These are phyloP conservation scores for Trametes versicolor DNA, from an alignment of 1,284 basidiomycete genomes.

Conservation along the genomic window DNA sequence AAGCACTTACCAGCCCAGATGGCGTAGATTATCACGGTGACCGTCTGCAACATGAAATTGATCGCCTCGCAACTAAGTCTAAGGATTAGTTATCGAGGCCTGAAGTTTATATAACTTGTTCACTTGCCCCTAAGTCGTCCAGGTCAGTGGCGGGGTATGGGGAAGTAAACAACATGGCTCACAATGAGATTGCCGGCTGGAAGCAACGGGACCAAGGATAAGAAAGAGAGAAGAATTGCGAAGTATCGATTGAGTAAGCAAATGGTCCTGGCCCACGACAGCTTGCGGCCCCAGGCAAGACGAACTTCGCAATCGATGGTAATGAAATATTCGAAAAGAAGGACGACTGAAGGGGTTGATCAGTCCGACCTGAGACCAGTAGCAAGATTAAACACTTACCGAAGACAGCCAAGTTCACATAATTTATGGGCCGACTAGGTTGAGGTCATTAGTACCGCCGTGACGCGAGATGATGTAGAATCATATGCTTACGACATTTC, in stretches of 20 bases:
- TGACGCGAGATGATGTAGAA: background rate
- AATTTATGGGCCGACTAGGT: slow-evolving; percentile 24
- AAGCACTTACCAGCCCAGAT: slow-evolving; percentile 30
- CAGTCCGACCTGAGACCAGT: too few species aligned
- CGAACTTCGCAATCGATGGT: slow-evolving; percentile 32
- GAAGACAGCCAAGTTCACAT: slow-evolving; percentile 28
- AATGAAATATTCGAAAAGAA: slow-evolving; percentile 27
- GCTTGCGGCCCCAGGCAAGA: slow-evolving; percentile 29
- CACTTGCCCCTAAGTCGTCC: slow-evolving; percentile 18
- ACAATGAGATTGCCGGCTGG: slow-evolving; percentile 17
- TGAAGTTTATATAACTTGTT: background rate
- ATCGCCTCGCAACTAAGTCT: slow-evolving; percentile 12
- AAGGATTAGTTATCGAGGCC: background rate
- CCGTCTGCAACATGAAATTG: slow-evolving; percentile 12
- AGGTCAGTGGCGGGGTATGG: background rate
- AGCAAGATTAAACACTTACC: slow-evolving; percentile 15
- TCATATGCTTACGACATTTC: slow-evolving; percentile 13
- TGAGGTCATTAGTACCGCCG: background rate
- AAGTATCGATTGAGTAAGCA: slow-evolving; percentile 31
- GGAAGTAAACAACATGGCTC: background rate
- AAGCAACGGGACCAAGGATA: slow-evolving; percentile 27
- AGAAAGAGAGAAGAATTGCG: slow-evolving; percentile 19
- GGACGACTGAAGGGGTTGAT: slow-evolving; percentile 8
- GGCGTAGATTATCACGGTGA: slow-evolving; percentile 20
- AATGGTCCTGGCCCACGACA: slow-evolving; percentile 23